Evolutionary conservation across 768 basidiomycete genomes (phyloP), one percentile per base, ranked within the genome.

Genomic region (Lyophyllum semitale): DNA sequence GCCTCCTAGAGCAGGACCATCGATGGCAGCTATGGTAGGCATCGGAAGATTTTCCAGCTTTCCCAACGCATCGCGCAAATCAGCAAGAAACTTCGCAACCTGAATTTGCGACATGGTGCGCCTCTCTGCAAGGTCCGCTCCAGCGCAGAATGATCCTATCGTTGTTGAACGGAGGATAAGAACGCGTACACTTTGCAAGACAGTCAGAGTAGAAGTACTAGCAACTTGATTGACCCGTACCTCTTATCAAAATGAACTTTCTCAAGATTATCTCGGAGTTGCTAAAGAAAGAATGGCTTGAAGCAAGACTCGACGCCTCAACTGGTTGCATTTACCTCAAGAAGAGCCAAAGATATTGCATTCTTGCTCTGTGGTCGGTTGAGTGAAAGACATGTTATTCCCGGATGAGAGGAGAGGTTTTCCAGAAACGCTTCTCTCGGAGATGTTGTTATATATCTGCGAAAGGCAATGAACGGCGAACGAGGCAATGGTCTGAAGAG

Each of bases 1-100:
- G n/a, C 95, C 95, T 9, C 95, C 95, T 0, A 98, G 78, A 8
- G 95, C 95, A 18, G 91, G 92, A 0, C 95, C 95, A 66, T 97
- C 95, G 38, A 98, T 90, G 4, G 94, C 93, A 32, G 90, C 90
- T 53, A 97, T 90, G 15, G 93, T 95, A 3, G 95, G 95, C 75
- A 95, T 83, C 5, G 89, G 88, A 30, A 96, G 74, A 37, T 78
- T 76, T 71, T 95, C 93, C n/a, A 98, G 81, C 63, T 82, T 83
- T 26, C 81, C 78, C 37, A 98, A 71, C 8, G 91, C 81, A 35
- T 77, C 74, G 26, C 95, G 83, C 22, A 97, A 77, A 61, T 89
- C 85, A 46, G 77, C 71, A 43, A 97, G 87, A 72, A 96, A 97
- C 63, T 79, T 83, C 63, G 82, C 73, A 33, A 96, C 88, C 62